Base-by-base conservation (phyloP, 31 red algal genomes). In the Asparagopsis taxiformis region DNA sequence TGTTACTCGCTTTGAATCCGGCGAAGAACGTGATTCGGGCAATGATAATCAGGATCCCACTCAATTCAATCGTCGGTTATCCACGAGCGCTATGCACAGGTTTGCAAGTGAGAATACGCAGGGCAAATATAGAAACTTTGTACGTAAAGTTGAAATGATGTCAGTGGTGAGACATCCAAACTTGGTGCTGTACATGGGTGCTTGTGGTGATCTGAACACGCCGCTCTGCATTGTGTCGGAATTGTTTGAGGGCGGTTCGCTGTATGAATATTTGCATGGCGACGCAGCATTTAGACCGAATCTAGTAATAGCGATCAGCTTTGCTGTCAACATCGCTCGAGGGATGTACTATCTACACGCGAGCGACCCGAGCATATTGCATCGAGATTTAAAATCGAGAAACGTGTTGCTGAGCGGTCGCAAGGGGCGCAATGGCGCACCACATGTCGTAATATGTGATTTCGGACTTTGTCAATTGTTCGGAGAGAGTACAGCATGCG, bases 201-300 rank as follows among this genome's bases (percentile, higher is more conserved):
- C 65, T 10, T 71, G 64, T 58, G 83, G 65, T 23, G 55, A 82
- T 55, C 75, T 68, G 0, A 65, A 49, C 50, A 55, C 72, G 4
- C 91, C 91, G 17, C 68, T 94, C 31, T 94, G 91, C 55, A 95
- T 95, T 30, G 78, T 95, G 17, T 77, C 77, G 25, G 92, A 95
- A 50, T 56, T 95, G 23, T 89, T 95, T 49, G 59, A 51, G 33
- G 92, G 92, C 20, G 92, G 92, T 51, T 85, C 79, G 20, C 41
- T 95, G 37, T 78, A 89, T 67, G 75, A 76, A 20, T 92, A 85
- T 35, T 68, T 92, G 37, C 79, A 84, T 35, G 61, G 48, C n/a
- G 70, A 84, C 1, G n/a, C 33, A 33, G 37, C 74, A 16, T 75
- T 62, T 65, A 38, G 62, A 7, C 41, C 62, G 28, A 21, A 37